Evolutionary conservation across 2,329 filamentous ascomycete genomes (phyloP).

Genomic region (Hypocrella siamensis): DNA sequence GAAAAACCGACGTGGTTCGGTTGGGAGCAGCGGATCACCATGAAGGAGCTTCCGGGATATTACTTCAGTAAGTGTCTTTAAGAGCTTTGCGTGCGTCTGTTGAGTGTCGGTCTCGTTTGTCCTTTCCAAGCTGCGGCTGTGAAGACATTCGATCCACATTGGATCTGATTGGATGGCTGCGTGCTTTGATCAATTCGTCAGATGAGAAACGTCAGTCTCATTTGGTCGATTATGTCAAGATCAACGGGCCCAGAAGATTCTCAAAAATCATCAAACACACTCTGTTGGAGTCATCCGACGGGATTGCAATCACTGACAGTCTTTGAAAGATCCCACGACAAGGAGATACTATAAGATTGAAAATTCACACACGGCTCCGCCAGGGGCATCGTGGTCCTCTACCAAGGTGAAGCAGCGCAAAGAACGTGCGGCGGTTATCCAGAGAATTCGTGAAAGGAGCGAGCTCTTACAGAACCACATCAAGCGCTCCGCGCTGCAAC

Average conservation of each 20-base stretch:
- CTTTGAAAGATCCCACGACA: constrained; percentile 39
- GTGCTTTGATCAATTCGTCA: too few relatives aligned
- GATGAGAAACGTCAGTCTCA: too few relatives aligned
- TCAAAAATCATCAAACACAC: too few relatives aligned
- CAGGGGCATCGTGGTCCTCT: constrained; percentile 36
- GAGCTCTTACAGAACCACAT: constrained; percentile 20
- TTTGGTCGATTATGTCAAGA: too few relatives aligned
- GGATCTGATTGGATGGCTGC: too few relatives aligned
- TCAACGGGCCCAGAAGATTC: too few relatives aligned
- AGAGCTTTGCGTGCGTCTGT: background rate
- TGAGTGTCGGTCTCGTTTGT: background rate
- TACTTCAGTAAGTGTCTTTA: constrained; percentile 3
- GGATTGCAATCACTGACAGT: background rate
- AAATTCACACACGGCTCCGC: constrained; percentile 35
- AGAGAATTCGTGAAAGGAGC: constrained; percentile 11
- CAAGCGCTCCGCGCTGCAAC: constrained; percentile 17
- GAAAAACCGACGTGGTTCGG: background rate
- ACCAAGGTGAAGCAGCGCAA: constrained; percentile 42
- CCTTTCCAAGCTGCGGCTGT: too few relatives aligned
- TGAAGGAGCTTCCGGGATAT: constrained; percentile 4
- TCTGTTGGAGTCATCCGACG: background rate
- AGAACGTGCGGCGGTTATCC: constrained; percentile 21
- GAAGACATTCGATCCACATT: too few relatives aligned
- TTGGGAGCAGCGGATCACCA: background rate
- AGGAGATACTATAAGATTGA: constrained; percentile 56